Evolutionary conservation across 768 basidiomycete species (phyloP).

Genomic region (Plicaturopsis crispa): DNA sequence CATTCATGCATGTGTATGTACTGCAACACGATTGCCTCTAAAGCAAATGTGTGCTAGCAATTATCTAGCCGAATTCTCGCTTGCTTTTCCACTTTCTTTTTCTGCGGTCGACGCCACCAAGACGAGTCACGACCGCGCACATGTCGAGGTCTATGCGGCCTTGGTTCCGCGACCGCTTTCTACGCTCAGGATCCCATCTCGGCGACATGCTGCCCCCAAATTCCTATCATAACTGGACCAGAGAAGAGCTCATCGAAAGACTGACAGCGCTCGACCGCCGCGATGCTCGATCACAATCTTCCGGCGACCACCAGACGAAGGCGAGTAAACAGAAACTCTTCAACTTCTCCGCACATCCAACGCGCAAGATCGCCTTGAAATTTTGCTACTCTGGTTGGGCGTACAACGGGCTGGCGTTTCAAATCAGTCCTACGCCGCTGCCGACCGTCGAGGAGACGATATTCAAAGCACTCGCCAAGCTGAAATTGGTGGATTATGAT

Average conservation of each 20-base stretch:
- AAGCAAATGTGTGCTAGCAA: too few species aligned
- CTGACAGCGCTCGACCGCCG: slow-evolving; percentile 47
- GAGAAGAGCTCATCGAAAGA: slow-evolving; percentile 65
- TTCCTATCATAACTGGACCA: slow-evolving; percentile 47
- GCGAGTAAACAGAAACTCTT: slow-evolving; percentile 32
- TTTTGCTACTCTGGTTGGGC: slow-evolving; percentile 92
- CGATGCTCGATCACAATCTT: slow-evolving; percentile 11
- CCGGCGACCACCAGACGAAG: too few species aligned
- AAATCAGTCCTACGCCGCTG: slow-evolving; percentile 58
- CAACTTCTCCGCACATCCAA: slow-evolving; percentile 59
- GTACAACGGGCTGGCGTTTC: slow-evolving; percentile 86
- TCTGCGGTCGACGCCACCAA: too few species aligned
- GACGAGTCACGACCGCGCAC: too few species aligned
- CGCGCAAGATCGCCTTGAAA: slow-evolving; percentile 88
- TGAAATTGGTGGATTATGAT: slow-evolving; percentile 67
- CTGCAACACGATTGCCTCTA: too few species aligned
- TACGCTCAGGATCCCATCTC: slow-evolving; percentile 18
- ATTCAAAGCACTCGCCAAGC: slow-evolving; percentile 70
- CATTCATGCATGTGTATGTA: too few species aligned
- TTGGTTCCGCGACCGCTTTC: slow-evolving; percentile 24
- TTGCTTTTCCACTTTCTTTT: too few species aligned
- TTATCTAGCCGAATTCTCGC: too few species aligned
- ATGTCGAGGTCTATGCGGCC: too few species aligned
- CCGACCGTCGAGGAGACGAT: slow-evolving; percentile 90
- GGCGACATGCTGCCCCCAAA: slow-evolving; percentile 27